These are phyloP conservation scores for Salix udensis DNA, from an alignment of 345 rosid genomes.

Conservation along the genomic window DNA sequence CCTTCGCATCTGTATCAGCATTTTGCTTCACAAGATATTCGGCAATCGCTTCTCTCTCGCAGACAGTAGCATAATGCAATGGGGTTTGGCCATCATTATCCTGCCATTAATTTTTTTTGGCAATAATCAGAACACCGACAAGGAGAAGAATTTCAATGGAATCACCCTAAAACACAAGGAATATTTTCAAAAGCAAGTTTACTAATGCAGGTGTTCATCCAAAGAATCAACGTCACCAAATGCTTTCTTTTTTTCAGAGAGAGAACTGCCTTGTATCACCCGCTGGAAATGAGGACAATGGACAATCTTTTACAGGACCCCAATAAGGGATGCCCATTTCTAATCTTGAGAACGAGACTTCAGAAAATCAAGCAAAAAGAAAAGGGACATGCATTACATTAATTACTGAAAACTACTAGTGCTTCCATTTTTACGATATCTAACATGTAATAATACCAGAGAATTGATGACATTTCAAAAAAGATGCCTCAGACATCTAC, in stretches of 20 bases:
- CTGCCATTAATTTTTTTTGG: conserved; percentile 30
- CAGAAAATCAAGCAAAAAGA: background rate
- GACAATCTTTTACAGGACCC: background rate
- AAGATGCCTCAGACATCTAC: background rate
- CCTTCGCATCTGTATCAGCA: conserved; percentile 58
- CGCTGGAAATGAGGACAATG: background rate
- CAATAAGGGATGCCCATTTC: background rate
- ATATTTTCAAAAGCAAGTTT: background rate
- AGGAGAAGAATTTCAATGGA: background rate
- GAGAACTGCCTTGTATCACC: background rate
- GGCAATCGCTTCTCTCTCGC: conserved; percentile 78
- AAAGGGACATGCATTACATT: background rate
- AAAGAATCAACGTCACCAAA: background rate
- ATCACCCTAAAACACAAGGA: background rate
- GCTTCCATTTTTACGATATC: background rate
- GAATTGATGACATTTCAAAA: background rate
- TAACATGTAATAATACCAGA: background rate
- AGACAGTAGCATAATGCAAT: conserved; percentile 84
- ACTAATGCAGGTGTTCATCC: background rate
- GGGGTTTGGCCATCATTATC: conserved; percentile 95
- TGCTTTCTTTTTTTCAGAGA: background rate
- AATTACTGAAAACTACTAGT: background rate
- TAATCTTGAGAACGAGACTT: background rate
- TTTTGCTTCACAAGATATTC: conserved; percentile 73
- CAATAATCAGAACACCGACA: background rate